Base-by-base conservation (phyloP, 2,329 filamentous ascomycete genomes). In the Alternaria brassicae region DNA sequence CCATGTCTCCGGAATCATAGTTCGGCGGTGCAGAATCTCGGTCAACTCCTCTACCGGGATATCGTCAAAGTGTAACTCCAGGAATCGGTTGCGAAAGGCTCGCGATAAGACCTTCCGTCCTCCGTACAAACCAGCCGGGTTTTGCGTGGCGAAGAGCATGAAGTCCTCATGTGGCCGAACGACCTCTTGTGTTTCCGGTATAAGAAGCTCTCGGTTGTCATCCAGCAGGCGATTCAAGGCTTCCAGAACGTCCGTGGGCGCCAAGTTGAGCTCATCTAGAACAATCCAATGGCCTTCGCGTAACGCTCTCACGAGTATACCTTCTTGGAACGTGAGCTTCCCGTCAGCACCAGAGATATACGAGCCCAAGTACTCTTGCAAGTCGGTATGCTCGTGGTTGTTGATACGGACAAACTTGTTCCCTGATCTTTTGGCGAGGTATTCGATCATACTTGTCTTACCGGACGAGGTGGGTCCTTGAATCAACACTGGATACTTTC, bases 361-460 rank as follows among this genome's bases (percentile, higher is more conserved):
- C 0, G 93, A 96, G 17, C 95, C 95, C 6, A 99, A 82, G 72
- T 99, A 99, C 75, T 99, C 96, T 77, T 99, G 95, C 36, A 99
- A 82, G 77, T 99, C 95, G 0, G 95, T 99, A 73, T 99, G 95
- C 74, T 99, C 96, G 78, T 99, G 95, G 69, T 99, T 99, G 80
- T 99, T 99, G 82, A 99, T 99, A 60, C 95, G 88, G 41, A 99
- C 93, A 73, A 98, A 99, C 72, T 91, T 95, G 76, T 99, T 97
- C 3, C 96, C 95, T 28, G 93, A 98, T 55, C 91, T 90, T 72
- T 96, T 95, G n/a, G 96, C 94, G 36, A 99, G 85, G 75, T 97
- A 97, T 78, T 98, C 94, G 40, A 99, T 96, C 95, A 99, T 99
- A 78, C 94, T 98, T 0, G 95, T 99, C 79, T 99, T 99, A 65